Conservation (phyloP, 768 basidiomycete species). For the Serendipita sp. region DNA sequence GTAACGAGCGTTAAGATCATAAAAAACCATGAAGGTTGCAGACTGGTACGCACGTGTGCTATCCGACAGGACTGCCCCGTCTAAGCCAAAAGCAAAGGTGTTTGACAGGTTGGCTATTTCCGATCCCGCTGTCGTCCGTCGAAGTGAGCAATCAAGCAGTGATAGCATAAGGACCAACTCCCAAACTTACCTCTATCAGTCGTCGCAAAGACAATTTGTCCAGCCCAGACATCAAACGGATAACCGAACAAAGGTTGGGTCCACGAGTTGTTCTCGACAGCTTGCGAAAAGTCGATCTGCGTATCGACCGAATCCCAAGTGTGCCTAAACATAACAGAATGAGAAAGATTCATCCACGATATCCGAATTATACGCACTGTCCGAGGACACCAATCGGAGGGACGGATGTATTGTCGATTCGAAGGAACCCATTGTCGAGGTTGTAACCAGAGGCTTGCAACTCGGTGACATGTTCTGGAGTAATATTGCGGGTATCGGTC, state of each 20-base stretch:
- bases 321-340: not conserved
- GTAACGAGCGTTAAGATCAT: too few species aligned
- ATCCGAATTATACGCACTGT: not conserved
- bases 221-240: not conserved
- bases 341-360: not conserved
- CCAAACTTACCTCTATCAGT: not conserved
- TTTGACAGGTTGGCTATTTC: not conserved
- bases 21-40: too few species aligned
- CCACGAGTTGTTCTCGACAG: not conserved
- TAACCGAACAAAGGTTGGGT: not conserved
- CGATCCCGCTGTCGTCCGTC: not conserved
- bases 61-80: not conserved
- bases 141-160: not conserved
- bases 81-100: not conserved
- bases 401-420: not conserved
- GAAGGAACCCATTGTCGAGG: not conserved
- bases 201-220: not conserved
- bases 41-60: slow-evolving; percentile 3
- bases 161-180: too few species aligned
- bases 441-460: not conserved
- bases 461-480: not conserved
- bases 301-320: not conserved
- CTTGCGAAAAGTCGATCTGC: not conserved
- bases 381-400: not conserved
- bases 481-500: not conserved